Percentiles rank a stretch among this genome's conserved stretches.
Evolutionary conservation across 306 rosid genomes (phyloP).

Genomic region (Dalbergia cochinchinensis): DNA sequence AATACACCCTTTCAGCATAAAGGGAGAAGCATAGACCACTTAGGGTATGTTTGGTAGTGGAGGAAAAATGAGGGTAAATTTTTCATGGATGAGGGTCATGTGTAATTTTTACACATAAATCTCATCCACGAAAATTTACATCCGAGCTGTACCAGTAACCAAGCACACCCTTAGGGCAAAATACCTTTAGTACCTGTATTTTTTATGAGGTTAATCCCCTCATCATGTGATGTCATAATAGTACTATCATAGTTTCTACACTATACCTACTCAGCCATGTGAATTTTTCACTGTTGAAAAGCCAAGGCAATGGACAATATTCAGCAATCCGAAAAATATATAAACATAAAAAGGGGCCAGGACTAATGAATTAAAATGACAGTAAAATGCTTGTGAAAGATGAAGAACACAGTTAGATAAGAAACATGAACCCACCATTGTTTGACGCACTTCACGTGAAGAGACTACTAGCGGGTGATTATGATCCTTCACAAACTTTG

Average conservation of each 20-base stretch:
- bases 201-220: constrained; percentile 6
- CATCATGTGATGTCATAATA: not conserved
- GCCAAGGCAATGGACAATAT: not conserved
- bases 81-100: no score
- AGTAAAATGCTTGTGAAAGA: constrained; percentile 11
- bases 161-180: not conserved
- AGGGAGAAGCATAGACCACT: not conserved
- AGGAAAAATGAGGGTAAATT: no score
- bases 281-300: not conserved
- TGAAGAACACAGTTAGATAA: constrained; percentile 13
- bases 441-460: constrained; percentile 96
- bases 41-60: no score
- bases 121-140: no score
- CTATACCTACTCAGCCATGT: constrained; percentile 7
- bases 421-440: constrained; percentile 72
- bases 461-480: constrained; percentile 88
- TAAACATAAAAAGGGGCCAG: not conserved
- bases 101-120: no score
- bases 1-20: not conserved
- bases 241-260: constrained; percentile 21
- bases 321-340: constrained; percentile 23
- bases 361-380: constrained; percentile 9
- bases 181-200: constrained; percentile 1
- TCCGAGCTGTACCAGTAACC: no score
- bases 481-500: constrained; percentile 92